Percentiles rank a stretch among this genome's conserved stretches.
Conservation (phyloP, 306 rosid species). For the Chamaecrista fasciculata region DNA sequence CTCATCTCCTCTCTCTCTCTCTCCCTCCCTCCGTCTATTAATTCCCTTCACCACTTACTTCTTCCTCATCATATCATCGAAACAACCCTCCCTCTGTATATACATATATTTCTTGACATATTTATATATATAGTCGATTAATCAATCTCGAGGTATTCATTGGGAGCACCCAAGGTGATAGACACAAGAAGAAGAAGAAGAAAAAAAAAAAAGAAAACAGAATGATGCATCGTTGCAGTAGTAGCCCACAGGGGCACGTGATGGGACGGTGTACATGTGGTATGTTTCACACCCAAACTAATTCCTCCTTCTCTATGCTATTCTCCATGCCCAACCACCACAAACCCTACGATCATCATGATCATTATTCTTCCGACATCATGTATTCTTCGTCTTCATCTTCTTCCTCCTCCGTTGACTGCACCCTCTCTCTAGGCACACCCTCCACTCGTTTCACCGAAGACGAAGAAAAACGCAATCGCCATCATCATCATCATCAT, state of each 20-base stretch:
- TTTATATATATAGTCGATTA: not conserved
- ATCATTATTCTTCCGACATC: slow-evolving; percentile 13
- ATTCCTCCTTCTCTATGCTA: slow-evolving; percentile 65
- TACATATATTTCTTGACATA: not conserved
- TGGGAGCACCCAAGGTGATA: not conserved
- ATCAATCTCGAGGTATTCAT: not conserved
- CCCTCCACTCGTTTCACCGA: slow-evolving; percentile 75
- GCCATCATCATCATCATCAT: slow-evolving; percentile 25
- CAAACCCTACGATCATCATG: slow-evolving; percentile 38
- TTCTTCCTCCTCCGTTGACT: slow-evolving; percentile 71
- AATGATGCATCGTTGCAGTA: slow-evolving; percentile 67
- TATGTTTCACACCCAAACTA: slow-evolving; percentile 49
- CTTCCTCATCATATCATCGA: not conserved
- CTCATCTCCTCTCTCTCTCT: not conserved
- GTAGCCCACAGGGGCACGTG: slow-evolving; percentile 57
- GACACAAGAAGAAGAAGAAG: not conserved
- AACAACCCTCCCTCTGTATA: not conserved
- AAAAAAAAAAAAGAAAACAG: not conserved
- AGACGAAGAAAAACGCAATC: slow-evolving; percentile 39
- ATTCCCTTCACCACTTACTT: not conserved
- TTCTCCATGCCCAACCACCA: slow-evolving; percentile 61
- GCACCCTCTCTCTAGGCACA: slow-evolving; percentile 90
- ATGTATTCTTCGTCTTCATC: slow-evolving; percentile 43
- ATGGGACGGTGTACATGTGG: slow-evolving; percentile 71
- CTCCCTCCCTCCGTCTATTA: not conserved